A percentile compares a stretch with the other conserved stretches of the same genome.
Conservation (phyloP, 176 grass and related monocot species). For the Saccharum spontaneum region DNA sequence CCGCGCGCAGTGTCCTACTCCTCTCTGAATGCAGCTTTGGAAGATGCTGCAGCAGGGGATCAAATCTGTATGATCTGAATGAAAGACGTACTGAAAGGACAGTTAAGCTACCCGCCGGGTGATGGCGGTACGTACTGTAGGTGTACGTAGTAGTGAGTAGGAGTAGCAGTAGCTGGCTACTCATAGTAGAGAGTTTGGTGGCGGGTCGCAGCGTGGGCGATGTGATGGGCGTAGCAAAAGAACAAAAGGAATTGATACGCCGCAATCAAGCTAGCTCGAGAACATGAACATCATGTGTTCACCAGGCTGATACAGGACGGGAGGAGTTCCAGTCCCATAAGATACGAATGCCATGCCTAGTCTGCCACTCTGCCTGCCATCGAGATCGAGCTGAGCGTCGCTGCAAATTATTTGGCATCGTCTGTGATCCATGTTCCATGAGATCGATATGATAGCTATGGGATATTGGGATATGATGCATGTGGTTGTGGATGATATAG, state of each 20-base stretch:
- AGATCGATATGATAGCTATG: neutral
- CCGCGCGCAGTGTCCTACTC: too few relatives aligned
- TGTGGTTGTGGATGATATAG: neutral
- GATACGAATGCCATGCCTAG: neutral
- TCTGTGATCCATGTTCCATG: neutral
- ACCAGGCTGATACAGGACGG: neutral
- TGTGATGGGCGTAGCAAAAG: conserved; percentile 11
- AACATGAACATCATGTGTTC: neutral
- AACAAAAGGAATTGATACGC: conserved; percentile 22
- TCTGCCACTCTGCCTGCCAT: too few relatives aligned
- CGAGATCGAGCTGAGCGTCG: too few relatives aligned
- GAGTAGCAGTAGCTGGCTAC: too few relatives aligned
- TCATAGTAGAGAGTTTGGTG: neutral
- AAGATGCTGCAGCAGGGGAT: too few relatives aligned
- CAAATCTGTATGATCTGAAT: too few relatives aligned
- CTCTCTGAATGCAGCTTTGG: too few relatives aligned
- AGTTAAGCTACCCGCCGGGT: neutral
- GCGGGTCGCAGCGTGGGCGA: neutral
- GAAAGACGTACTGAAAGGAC: neutral
- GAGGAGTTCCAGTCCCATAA: too few relatives aligned
- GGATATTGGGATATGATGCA: neutral
- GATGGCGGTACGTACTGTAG: neutral
- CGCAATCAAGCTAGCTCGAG: neutral
- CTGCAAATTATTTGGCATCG: neutral
- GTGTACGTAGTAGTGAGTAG: neutral